Conservation (phyloP, 2,329 filamentous ascomycete genomes). For the Colletotrichum brevisporum region DNA sequence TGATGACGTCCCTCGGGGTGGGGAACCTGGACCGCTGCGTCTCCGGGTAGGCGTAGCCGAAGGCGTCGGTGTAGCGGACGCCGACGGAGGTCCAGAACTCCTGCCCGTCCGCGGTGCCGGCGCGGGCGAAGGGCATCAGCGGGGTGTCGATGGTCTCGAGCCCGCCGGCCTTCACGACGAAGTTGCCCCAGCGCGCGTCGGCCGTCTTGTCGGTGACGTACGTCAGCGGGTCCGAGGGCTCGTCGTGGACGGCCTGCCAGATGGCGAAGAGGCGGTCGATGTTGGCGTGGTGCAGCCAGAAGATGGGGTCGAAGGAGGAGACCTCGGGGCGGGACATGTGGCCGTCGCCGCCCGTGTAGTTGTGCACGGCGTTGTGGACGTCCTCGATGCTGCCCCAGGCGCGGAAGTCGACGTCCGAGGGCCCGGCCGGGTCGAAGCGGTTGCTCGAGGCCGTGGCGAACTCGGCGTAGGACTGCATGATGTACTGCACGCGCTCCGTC, state of each 20-base stretch:
- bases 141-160: slow-evolving; percentile 40
- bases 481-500: slow-evolving; percentile 36
- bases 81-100: slow-evolving; percentile 48
- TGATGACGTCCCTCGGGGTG: slow-evolving; percentile 41
- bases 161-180: slow-evolving; percentile 46
- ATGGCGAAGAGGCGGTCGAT: slow-evolving; percentile 38
- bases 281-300: slow-evolving; percentile 62
- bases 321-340: slow-evolving; percentile 64
- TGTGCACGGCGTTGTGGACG: slow-evolving; percentile 57
- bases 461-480: slow-evolving; percentile 38
- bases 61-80: slow-evolving; percentile 44
- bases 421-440: slow-evolving; percentile 19
- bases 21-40: slow-evolving; percentile 45
- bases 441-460: slow-evolving; percentile 30
- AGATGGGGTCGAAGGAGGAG: slow-evolving; percentile 75
- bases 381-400: slow-evolving; percentile 49
- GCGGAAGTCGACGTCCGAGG: slow-evolving; percentile 18
- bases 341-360: slow-evolving; percentile 51
- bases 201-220: slow-evolving; percentile 26
- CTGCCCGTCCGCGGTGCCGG: slow-evolving; percentile 14
- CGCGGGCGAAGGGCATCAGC: slow-evolving; percentile 46
- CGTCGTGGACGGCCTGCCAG: slow-evolving; percentile 37
- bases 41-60: slow-evolving; percentile 48
- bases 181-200: slow-evolving; percentile 46
- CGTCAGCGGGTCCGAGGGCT: slow-evolving; percentile 24